phyloP scores from a whole-genome alignment of 371 early-diverging fungal genomes.

The Gilbertella persicaria region DNA sequence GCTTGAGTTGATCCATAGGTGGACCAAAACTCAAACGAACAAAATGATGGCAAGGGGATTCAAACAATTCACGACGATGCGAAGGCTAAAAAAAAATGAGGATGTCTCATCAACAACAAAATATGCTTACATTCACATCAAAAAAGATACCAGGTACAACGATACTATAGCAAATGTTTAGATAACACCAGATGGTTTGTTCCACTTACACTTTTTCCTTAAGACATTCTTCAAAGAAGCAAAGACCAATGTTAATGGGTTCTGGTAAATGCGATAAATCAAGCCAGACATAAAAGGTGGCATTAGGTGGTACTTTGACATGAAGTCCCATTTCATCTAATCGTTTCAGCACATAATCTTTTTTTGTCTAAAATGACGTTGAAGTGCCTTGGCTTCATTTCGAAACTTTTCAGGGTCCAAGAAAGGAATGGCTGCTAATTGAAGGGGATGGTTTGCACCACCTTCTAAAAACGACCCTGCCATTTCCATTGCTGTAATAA shows the following conservation, averaged over 20 bases:
- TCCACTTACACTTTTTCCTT: constrained; percentile 49
- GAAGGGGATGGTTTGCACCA: constrained; percentile 56
- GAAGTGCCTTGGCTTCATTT: constrained; percentile 46
- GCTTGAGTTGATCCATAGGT: constrained; percentile 46
- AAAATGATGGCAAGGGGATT: constrained; percentile 57
- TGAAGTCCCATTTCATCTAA: constrained; percentile 38
- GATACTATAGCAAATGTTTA: constrained; percentile 18
- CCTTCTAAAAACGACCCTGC: constrained; percentile 56
- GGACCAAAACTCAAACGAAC: constrained; percentile 56
- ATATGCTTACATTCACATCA: constrained; percentile 55
- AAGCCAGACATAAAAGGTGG: constrained; percentile 59
- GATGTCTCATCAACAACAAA: no score
- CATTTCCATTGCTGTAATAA: constrained; percentile 49
- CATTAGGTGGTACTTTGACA: constrained; percentile 42
- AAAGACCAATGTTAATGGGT: constrained; percentile 50
- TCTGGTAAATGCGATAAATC: constrained; percentile 43
- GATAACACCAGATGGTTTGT: not conserved
- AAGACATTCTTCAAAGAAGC: constrained; percentile 55
- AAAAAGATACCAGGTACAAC: constrained; percentile 58
- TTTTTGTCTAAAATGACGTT: constrained; percentile 47
- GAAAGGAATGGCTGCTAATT: constrained; percentile 48
- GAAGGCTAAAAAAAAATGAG: constrained; percentile 33
- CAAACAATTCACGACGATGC: constrained; percentile 53
- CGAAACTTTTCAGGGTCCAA: constrained; percentile 39
- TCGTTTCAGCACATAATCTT: constrained; percentile 44